Base-by-base conservation (phyloP, 768 basidiomycete species). In the Exidia glandulosa region DNA sequence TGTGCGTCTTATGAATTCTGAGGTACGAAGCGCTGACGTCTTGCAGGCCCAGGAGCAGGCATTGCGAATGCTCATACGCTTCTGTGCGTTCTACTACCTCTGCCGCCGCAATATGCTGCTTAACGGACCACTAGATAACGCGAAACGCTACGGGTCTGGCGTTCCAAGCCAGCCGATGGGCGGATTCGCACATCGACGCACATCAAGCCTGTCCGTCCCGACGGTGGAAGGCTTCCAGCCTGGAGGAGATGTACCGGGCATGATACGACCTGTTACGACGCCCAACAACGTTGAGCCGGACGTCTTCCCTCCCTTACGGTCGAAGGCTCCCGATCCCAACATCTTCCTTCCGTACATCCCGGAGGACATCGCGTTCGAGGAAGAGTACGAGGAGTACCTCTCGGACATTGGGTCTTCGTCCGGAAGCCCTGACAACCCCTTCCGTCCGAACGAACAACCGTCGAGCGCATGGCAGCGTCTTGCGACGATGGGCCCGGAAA, bases 331-430 rank as follows among this genome's bases (percentile, higher is more conserved):
- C 0, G 88, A 91, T 69, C 83, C 88, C 12, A 85, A 84, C 14
- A 86, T 88, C 50, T 91, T 93, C 75, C 77, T 93, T 25, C 91
- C 92, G 16, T 96, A 92, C 69, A 92, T 90, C 41, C 87, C 90
- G 1, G 95, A 98, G 70, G 90, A 93, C 65, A 88, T 91, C 61
- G 93, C 92, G 1, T 94, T 94, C 65, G 94, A 97, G 67, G 91
- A 93, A 68, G 94, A 96, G 67, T 98, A 96, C 67, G 94, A 97
- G 70, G 94, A 95, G 67, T 93, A 95, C 66, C 76, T 98, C 30
- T 90, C 86, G n/a, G 91, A 91, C 67, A 75, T 94, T 27, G 88
- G 87, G 19, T 87, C 81, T 78, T 81, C 84, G 3, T 85, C 87
- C 58, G 81, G 82, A 25, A 62, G 68, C 57, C 65, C 63, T 14